Evolutionary conservation across 768 basidiomycete species (phyloP).

Genomic region (Tricholoma bakamatsutake): DNA sequence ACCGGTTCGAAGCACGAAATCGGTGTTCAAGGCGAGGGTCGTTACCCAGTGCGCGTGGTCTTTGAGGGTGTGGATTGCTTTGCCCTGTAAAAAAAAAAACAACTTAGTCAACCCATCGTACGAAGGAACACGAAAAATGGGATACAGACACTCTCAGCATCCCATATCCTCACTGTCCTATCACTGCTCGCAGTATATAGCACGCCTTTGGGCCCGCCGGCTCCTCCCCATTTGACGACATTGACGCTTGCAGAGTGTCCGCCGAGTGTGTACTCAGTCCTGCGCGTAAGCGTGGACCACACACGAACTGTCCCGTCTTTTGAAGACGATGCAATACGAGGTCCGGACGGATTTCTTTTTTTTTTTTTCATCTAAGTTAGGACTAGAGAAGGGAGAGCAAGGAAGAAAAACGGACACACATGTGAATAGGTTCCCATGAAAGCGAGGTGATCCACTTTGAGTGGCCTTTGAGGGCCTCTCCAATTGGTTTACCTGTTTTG

Average conservation of each 20-base stretch:
- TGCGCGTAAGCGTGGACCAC: conserved; percentile 74
- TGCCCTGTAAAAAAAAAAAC: conserved; percentile 49
- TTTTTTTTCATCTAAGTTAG: background rate
- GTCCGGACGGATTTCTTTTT: conserved; percentile 64
- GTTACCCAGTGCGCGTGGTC: conserved; percentile 99
- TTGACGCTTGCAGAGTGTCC: conserved; percentile 95
- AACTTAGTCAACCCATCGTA: too few species aligned
- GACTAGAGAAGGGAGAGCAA: background rate
- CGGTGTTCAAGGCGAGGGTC: conserved; percentile 90
- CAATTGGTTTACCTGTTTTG: conserved; percentile 81
- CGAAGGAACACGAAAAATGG: background rate
- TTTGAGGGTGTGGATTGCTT: conserved; percentile 75
- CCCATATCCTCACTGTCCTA: conserved; percentile 92
- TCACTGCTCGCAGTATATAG: conserved; percentile 96
- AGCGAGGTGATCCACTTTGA: conserved; percentile 95
- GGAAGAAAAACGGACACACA: conserved; percentile 37
- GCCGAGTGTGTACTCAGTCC: conserved; percentile 78
- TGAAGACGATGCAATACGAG: conserved; percentile 89
- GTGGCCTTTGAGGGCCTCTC: conserved; percentile 88
- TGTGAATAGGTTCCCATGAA: conserved; percentile 93
- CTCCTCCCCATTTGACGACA: conserved; percentile 94
- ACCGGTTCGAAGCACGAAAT: conserved; percentile 91
- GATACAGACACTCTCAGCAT: conserved; percentile 59
- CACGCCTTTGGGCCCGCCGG: conserved; percentile 60
- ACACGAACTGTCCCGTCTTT: conserved; percentile 96